A percentile compares a stretch with the other conserved stretches of the same genome.
phyloP scores from a whole-genome alignment of 139 green algal genomes.

The Micromonas commoda region DNA sequence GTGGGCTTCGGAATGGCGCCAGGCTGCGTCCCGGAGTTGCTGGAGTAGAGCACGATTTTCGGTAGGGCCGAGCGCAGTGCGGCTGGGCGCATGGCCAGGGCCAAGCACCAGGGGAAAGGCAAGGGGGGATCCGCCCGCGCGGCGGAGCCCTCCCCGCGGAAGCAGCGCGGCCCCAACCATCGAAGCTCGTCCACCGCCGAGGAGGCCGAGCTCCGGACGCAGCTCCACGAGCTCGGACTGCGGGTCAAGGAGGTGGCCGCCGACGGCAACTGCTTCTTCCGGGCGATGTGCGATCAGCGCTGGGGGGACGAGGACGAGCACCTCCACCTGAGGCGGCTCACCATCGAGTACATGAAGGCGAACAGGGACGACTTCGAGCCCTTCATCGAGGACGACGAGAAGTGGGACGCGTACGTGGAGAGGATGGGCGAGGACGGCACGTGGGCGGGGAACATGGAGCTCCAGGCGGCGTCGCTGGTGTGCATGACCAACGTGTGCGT shows the following conservation, averaged over 20 bases:
- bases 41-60: too few species aligned
- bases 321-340: neutral
- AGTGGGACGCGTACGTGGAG: neutral
- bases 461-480: neutral
- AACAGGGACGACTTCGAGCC: conserved; percentile 5
- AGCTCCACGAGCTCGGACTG: conserved; percentile 28
- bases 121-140: too few species aligned
- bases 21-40: too few species aligned
- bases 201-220: neutral
- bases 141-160: too few species aligned
- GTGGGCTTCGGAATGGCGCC: too few species aligned
- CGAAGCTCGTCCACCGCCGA: too few species aligned
- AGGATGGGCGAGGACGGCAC: conserved; percentile 9
- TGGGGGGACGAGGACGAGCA: conserved; percentile 6
- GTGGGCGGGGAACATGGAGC: conserved; percentile 24
- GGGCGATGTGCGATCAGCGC: conserved; percentile 36
- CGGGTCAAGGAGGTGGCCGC: conserved; percentile 36
- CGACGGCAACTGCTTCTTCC: conserved; percentile 47
- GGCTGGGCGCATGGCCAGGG: too few species aligned
- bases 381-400: conserved; percentile 26
- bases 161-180: too few species aligned
- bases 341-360: neutral
- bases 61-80: too few species aligned
- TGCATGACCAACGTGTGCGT: neutral
- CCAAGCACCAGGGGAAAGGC: too few species aligned